Evolutionary conservation across 768 basidiomycete genomes (phyloP).

Genomic region (Flagelloscypha sp.): DNA sequence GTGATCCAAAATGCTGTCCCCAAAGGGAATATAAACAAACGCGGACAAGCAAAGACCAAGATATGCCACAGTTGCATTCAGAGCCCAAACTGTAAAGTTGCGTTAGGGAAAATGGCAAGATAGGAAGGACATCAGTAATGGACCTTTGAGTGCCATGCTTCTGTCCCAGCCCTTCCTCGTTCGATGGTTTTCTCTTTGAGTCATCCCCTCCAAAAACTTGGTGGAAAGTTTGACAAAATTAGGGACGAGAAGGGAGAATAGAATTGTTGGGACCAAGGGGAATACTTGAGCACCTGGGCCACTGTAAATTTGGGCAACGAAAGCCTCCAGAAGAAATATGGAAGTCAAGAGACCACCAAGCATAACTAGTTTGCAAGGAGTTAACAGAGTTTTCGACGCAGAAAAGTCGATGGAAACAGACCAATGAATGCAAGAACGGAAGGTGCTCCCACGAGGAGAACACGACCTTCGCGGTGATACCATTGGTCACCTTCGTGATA

Average conservation of each 20-base stretch:
- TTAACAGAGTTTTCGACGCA: no score
- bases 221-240: conserved; percentile 67
- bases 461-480: conserved; percentile 68
- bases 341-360: conserved; percentile 66
- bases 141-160: no score
- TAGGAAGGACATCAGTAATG: no score
- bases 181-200: conserved; percentile 92
- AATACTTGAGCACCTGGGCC: conserved; percentile 58
- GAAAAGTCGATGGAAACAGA: no score
- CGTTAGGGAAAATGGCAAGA: conserved; percentile 71
- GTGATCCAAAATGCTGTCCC: conserved; percentile 74
- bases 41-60: conserved; percentile 89
- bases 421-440: no score
- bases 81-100: conserved; percentile 84
- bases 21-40: conserved; percentile 93
- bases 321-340: conserved; percentile 85
- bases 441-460: conserved; percentile 61
- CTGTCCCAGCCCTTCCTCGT: no score
- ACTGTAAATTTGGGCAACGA: conserved; percentile 80
- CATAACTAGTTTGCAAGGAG: no score
- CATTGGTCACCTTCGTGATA: conserved; percentile 50
- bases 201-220: conserved; percentile 58
- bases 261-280: conserved; percentile 80
- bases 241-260: conserved; percentile 78
- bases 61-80: conserved; percentile 86